These are phyloP conservation scores for Paramecium primaurelia DNA, from an alignment of 73 alveolate species.

Conservation along the genomic window DNA sequence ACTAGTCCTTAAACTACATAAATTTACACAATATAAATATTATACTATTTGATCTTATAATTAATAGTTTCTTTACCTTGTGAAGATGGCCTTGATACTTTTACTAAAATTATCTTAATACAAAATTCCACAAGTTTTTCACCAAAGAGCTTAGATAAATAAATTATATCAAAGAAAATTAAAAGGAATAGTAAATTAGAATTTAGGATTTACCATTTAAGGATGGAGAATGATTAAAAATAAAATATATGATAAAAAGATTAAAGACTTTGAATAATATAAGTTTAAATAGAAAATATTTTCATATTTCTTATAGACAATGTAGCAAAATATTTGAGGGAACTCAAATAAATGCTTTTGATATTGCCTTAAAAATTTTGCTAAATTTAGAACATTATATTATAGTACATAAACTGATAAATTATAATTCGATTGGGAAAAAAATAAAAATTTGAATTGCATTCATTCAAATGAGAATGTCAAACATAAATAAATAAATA, in stretches of 20 bases:
- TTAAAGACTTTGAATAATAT: not conserved
- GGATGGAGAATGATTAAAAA: constrained; percentile 16
- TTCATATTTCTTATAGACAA: not conserved
- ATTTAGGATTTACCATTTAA: not conserved
- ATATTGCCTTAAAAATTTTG: not conserved
- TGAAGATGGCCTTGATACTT: not conserved
- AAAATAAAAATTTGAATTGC: not conserved
- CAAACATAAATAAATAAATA: not conserved
- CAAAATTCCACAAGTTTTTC: constrained; percentile 18
- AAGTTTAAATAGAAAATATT: not conserved
- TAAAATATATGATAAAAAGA: constrained; percentile 4
- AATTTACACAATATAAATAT: not conserved
- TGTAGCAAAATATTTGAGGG: not conserved
- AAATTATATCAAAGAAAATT: not conserved
- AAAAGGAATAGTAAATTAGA: not conserved
- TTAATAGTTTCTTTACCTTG: not conserved
- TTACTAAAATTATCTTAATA: not conserved
- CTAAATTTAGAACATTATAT: not conserved
- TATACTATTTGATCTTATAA: not conserved
- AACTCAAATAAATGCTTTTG: not conserved
- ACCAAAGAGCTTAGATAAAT: not conserved
- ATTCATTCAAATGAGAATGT: constrained; percentile 25
- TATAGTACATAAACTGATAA: not conserved
- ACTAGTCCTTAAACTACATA: constrained; percentile 27
- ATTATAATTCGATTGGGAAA: not conserved